Conservation (phyloP, 345 rosid species). For the Citrus australasica region DNA sequence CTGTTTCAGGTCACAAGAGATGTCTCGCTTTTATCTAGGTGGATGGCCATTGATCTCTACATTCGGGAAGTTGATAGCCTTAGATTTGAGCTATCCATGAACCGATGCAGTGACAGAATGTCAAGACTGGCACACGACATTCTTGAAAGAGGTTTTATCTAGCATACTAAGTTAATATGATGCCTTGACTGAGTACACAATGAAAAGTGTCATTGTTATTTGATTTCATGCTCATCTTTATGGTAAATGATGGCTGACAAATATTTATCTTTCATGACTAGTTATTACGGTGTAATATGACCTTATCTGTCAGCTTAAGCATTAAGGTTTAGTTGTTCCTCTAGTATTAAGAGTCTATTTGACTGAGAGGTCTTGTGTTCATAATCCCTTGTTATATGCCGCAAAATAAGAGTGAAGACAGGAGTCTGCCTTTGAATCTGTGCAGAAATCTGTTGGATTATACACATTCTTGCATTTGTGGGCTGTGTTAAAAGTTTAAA, state of each 20-base stretch:
- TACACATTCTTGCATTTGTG: neutral
- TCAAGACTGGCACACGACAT: conserved; percentile 74
- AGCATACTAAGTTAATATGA: conserved; percentile 12
- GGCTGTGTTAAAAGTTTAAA: too few relatives aligned
- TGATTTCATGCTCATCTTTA: neutral
- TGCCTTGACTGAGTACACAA: neutral
- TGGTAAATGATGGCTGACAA: neutral
- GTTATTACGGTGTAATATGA: neutral
- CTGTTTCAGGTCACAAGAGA: conserved; percentile 83
- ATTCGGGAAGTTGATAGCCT: conserved; percentile 87
- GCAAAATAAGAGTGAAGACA: neutral
- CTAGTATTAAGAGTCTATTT: neutral
- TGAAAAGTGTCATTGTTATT: conserved; percentile 5
- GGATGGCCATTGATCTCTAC: conserved; percentile 96
- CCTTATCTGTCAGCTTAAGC: neutral
- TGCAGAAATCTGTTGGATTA: neutral
- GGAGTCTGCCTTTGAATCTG: neutral
- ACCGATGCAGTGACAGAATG: conserved; percentile 59
- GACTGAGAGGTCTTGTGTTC: neutral
- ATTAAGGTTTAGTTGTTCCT: neutral
- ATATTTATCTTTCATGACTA: neutral
- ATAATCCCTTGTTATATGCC: neutral
- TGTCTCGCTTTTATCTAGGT: conserved; percentile 89
- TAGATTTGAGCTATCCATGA: conserved; percentile 90
- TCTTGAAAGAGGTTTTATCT: conserved; percentile 66